A percentile compares a stretch with the other conserved stretches of the same genome.
These are phyloP conservation scores for Solanum pinnatisectum DNA, from an alignment of 257 asterid genomes.

Conservation along the genomic window DNA sequence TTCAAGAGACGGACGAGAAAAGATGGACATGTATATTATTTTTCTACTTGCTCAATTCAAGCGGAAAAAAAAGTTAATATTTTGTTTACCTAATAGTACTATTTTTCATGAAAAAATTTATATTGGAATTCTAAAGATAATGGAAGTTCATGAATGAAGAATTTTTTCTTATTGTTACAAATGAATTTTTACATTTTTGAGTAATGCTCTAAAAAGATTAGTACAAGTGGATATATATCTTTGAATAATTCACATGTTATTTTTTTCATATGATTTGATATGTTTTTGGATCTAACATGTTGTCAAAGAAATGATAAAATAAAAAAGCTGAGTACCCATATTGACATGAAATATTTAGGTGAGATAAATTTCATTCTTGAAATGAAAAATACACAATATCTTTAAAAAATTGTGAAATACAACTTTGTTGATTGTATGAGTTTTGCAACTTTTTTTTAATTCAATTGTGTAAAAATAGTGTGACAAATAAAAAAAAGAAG, in stretches of 20 bases:
- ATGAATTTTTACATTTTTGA: too few relatives aligned
- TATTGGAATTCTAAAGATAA: not conserved
- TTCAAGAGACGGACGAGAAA: not conserved
- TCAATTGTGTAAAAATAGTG: too few relatives aligned
- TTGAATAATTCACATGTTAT: not conserved
- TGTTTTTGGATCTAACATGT: not conserved
- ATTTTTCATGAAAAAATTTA: not conserved
- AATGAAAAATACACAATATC: not conserved
- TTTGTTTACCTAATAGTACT: too few relatives aligned
- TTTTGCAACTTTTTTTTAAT: too few relatives aligned
- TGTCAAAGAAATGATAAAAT: not conserved
- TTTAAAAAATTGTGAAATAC: not conserved
- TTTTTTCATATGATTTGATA: not conserved
- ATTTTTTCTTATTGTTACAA: too few relatives aligned
- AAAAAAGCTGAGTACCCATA: not conserved
- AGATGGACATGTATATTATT: not conserved
- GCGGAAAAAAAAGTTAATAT: not conserved
- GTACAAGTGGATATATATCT: too few relatives aligned
- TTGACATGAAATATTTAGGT: not conserved
- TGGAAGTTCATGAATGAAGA: not conserved
- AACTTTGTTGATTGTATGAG: not conserved
- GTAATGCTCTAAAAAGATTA: too few relatives aligned
- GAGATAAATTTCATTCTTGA: not conserved
- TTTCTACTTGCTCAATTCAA: not conserved
- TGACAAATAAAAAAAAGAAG: too few relatives aligned